These are phyloP conservation scores for Leucocoprinus leucothites DNA, from an alignment of 768 basidiomycete species.

Conservation along the genomic window DNA sequence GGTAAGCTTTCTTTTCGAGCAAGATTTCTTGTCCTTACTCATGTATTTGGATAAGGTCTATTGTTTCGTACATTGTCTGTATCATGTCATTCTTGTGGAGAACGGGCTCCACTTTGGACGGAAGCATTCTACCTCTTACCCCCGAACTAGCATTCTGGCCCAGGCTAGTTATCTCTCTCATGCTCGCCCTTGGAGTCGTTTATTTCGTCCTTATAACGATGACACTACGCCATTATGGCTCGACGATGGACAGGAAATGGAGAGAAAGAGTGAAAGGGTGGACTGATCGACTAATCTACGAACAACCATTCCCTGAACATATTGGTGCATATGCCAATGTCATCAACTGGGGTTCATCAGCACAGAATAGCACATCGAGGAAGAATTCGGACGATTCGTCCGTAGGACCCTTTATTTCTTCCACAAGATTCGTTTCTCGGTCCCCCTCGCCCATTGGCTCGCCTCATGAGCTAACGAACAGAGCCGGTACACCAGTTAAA, in stretches of 20 bases:
- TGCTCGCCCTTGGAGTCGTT: slow-evolving; percentile 48
- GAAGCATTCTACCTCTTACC: slow-evolving; percentile 17
- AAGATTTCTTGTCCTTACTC: neutral
- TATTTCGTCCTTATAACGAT: slow-evolving; percentile 50
- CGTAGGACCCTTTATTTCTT: neutral
- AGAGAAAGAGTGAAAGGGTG: slow-evolving; percentile 23
- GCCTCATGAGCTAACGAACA: too few species aligned
- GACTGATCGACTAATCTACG: slow-evolving; percentile 12
- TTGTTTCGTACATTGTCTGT: slow-evolving; percentile 51
- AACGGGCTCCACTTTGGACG: slow-evolving; percentile 37
- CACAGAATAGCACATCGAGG: slow-evolving; percentile 3
- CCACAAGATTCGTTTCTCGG: too few species aligned
- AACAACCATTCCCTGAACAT: slow-evolving; percentile 1
- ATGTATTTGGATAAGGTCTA: slow-evolving; percentile 37
- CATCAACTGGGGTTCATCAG: neutral
- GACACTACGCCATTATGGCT: slow-evolving; percentile 54
- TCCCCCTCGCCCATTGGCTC: too few species aligned
- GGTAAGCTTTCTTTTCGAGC: slow-evolving; percentile 30
- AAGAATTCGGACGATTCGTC: slow-evolving; percentile 4
- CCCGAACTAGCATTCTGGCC: slow-evolving; percentile 30
- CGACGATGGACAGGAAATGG: slow-evolving; percentile 33
- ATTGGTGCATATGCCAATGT: neutral
- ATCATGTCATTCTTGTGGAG: slow-evolving; percentile 65
- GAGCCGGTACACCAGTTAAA: too few species aligned
- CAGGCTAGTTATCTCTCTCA: slow-evolving; percentile 41